Evolutionary conservation across 495 filamentous ascomycete genomes (phyloP).

Genomic region (Hyaloscypha bicolor): DNA sequence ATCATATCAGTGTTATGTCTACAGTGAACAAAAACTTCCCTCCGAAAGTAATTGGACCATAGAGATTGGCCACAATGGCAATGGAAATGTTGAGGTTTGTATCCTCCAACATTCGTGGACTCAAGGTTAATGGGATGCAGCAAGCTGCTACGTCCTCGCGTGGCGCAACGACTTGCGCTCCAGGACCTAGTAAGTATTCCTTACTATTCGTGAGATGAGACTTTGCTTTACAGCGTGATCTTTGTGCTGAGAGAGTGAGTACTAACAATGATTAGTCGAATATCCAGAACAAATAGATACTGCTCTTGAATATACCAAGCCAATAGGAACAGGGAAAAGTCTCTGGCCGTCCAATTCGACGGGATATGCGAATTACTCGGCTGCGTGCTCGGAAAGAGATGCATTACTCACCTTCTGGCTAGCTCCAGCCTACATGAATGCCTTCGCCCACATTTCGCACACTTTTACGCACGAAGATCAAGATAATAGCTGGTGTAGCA

Average conservation of each 20-base stretch:
- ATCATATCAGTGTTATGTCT: slow-evolving; percentile 1
- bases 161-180: slow-evolving; percentile 28
- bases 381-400: slow-evolving; percentile 50
- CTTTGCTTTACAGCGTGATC: too few species aligned
- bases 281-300: slow-evolving; percentile 48
- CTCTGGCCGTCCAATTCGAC: slow-evolving; percentile 53
- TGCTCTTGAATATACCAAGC: slow-evolving; percentile 57
- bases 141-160: background rate
- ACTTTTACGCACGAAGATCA: slow-evolving; percentile 63
- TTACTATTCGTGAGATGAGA: background rate
- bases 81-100: slow-evolving; percentile 55
- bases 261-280: slow-evolving; percentile 13
- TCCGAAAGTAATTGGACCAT: slow-evolving; percentile 55
- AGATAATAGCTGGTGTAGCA: slow-evolving; percentile 64
- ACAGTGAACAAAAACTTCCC: slow-evolving; percentile 11
- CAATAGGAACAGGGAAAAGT: slow-evolving; percentile 56
- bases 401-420: slow-evolving; percentile 53
- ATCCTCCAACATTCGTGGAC: background rate
- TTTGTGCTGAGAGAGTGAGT: background rate
- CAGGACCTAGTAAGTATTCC: background rate
- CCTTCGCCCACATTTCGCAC: slow-evolving; percentile 60
- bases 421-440: slow-evolving; percentile 48
- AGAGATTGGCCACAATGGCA: slow-evolving; percentile 64
- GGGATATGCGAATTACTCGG: slow-evolving; percentile 48
- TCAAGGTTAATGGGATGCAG: background rate